phyloP scores from a whole-genome alignment of 2,329 filamentous ascomycete species.

The Botrytis tulipae region DNA sequence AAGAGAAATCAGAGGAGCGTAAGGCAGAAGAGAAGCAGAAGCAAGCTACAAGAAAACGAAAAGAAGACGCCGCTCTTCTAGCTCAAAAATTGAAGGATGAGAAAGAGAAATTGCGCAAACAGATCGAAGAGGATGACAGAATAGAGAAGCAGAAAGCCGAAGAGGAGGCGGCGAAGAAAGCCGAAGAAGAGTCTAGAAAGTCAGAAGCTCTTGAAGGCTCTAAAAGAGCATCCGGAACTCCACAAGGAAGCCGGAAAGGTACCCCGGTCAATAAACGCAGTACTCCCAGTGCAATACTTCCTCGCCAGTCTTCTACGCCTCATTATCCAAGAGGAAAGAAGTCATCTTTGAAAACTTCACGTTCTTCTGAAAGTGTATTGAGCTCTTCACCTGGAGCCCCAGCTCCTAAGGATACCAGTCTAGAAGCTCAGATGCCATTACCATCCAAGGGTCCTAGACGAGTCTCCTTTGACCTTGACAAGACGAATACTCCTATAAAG shows the following conservation, averaged over 20 bases:
- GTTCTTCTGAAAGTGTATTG: conserved; percentile 27
- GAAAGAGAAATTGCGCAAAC: conserved; percentile 23
- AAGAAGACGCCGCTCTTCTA: conserved; percentile 21
- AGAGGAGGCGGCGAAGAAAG: conserved; percentile 20
- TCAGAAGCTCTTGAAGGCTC: neutral
- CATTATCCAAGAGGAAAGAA: conserved; percentile 33
- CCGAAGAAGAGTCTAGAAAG: conserved; percentile 14
- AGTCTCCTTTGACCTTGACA: conserved; percentile 28
- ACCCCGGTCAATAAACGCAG: conserved; percentile 20
- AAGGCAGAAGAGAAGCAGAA: conserved; percentile 25
- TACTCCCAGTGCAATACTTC: conserved; percentile 22
- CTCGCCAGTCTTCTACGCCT: conserved; percentile 31
- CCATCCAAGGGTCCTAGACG: conserved; percentile 22
- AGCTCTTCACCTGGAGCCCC: conserved; percentile 30
- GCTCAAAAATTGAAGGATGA: conserved; percentile 25
- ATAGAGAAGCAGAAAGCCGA: conserved; percentile 20
- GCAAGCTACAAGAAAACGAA: conserved; percentile 22
- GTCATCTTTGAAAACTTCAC: conserved; percentile 28
- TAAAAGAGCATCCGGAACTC: neutral
- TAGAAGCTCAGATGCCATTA: conserved; percentile 32
- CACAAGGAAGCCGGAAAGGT: conserved; percentile 12
- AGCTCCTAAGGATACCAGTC: conserved; percentile 24
- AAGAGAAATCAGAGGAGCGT: conserved; percentile 24
- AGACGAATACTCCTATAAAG: conserved; percentile 19
- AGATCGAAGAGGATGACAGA: conserved; percentile 25